Conservation (phyloP, 1,139 yeast genomes). For the Pneumocystis sp. region DNA sequence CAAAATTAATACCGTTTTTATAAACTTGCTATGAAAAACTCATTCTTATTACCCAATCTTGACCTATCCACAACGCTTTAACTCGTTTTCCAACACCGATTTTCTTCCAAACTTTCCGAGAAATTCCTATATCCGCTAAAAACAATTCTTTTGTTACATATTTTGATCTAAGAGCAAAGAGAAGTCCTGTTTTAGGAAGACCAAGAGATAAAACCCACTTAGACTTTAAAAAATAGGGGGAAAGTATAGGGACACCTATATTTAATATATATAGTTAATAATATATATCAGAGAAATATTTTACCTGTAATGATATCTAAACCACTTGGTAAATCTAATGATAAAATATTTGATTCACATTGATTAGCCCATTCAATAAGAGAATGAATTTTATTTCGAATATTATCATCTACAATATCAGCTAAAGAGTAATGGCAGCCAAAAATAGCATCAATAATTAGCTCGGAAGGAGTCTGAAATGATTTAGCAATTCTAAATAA, state of each 20-base stretch:
- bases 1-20: not conserved
- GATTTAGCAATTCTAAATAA: slow-evolving; percentile 32
- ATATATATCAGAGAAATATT: not conserved
- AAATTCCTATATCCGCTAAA: not conserved
- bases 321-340: slow-evolving; percentile 71
- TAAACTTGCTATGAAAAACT: not conserved
- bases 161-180: not conserved
- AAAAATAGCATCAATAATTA: slow-evolving; percentile 66
- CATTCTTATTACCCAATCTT: not conserved
- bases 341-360: slow-evolving; percentile 39
- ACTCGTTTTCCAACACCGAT: not conserved
- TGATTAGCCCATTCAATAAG: slow-evolving; percentile 56
- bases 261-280: not conserved
- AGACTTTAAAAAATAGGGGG: not conserved
- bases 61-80: not conserved
- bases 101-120: not conserved
- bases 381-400: slow-evolving; percentile 27
- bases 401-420: slow-evolving; percentile 36
- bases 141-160: not conserved
- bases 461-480: slow-evolving; percentile 63
- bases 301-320: slow-evolving; percentile 68
- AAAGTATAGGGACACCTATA: not conserved
- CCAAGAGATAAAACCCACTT: not conserved
- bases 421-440: slow-evolving; percentile 50
- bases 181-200: not conserved